Evolutionary conservation across 1,284 basidiomycete species (phyloP).

Genomic region (Cutaneotrichosporon spelunceum): DNA sequence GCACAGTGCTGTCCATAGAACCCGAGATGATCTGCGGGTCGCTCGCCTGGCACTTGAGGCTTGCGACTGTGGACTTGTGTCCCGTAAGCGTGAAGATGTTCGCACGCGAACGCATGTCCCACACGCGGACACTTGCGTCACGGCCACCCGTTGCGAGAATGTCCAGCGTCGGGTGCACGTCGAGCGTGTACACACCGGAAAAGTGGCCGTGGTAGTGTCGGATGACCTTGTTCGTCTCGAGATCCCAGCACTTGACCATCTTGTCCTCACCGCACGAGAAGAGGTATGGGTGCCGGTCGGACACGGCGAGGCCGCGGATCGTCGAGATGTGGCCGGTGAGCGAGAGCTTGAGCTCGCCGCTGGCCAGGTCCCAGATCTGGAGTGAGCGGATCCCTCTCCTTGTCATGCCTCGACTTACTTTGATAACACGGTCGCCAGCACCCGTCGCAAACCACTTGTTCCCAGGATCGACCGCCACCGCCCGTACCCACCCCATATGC

Average conservation of each 20-base stretch:
- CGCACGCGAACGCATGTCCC: constrained; percentile 98
- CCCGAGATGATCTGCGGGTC: constrained; percentile 98
- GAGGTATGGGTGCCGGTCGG: constrained; percentile 87
- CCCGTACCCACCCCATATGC: constrained; percentile 97
- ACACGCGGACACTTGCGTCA: constrained; percentile 88
- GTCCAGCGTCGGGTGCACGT: constrained; percentile 90
- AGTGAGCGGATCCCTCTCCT: constrained; percentile 2
- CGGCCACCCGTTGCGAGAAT: constrained; percentile 91
- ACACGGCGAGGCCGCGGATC: constrained; percentile 89
- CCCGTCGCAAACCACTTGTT: constrained; percentile 99
- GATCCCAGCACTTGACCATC: constrained; percentile 99
- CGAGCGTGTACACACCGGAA: constrained; percentile 88
- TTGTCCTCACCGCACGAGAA: constrained; percentile 98
- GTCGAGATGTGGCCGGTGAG: constrained; percentile 97
- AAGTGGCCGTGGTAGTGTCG: constrained; percentile 97
- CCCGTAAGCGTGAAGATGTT: constrained; percentile 91
- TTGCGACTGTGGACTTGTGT: constrained; percentile 89
- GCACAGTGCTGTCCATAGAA: constrained; percentile 96
- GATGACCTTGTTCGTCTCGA: constrained; percentile 98
- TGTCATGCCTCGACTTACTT: constrained; percentile 52
- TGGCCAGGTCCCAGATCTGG: constrained; percentile 94
- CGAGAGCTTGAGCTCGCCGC: constrained; percentile 89
- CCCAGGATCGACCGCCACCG: constrained; percentile 91
- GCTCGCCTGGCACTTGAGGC: constrained; percentile 89
- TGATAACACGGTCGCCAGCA: constrained; percentile 95